Conservation (phyloP, 306 rosid species). For the Lagenaria siceraria region DNA sequence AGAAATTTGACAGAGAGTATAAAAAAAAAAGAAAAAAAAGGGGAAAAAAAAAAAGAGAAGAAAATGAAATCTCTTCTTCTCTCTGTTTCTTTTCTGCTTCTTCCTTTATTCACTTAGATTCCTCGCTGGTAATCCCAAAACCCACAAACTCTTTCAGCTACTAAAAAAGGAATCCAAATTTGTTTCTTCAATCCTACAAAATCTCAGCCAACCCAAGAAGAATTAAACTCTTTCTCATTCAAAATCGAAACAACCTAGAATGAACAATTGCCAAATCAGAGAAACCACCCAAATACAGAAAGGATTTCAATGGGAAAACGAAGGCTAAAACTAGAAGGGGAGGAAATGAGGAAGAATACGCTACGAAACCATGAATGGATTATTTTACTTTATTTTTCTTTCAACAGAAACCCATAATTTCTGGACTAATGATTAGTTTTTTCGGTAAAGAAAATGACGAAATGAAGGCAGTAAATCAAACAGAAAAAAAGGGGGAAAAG, state of each 20-base stretch:
- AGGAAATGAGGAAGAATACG: background rate
- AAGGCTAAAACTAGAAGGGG: background rate
- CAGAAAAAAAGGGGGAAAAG: background rate
- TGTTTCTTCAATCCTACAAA: no score
- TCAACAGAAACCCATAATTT: conserved; percentile 6
- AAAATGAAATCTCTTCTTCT: conserved; percentile 7
- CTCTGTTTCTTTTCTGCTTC: background rate
- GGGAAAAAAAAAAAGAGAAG: background rate
- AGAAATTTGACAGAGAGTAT: conserved; percentile 27
- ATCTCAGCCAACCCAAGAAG: background rate
- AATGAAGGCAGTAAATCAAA: background rate
- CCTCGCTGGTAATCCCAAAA: conserved; percentile 30
- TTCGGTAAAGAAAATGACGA: background rate
- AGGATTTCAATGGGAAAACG: background rate
- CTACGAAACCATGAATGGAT: background rate
- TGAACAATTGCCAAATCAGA: background rate
- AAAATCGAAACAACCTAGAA: background rate
- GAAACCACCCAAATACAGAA: background rate
- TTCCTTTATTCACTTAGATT: conserved; percentile 13
- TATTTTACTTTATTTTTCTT: background rate
- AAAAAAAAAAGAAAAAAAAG: conserved; percentile 9
- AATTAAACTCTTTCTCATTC: background rate
- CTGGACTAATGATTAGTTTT: conserved; percentile 1
- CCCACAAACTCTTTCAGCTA: background rate
- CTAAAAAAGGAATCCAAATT: background rate